Evolutionary conservation across 805 yeast genomes (phyloP), one percentile per base, ranked within the genome.

Genomic region (Scheffersomyces stipitis): DNA sequence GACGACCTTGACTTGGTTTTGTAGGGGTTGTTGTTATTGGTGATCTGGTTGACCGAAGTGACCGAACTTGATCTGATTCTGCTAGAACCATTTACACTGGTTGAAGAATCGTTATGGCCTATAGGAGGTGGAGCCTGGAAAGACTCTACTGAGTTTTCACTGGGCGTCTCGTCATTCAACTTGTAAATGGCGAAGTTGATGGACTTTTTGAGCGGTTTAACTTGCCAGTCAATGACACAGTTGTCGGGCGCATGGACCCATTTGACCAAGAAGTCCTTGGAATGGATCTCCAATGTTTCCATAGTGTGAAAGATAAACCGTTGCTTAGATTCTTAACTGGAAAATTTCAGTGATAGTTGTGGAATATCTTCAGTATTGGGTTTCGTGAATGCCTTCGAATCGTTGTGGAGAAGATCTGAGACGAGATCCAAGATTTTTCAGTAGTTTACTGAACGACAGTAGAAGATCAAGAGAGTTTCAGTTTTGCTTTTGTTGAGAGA

Each of bases 281-380:
- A 81, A 51, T 90, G 95, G 16, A 93, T 80, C 61, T 91, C 97
- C 33, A 93, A 75, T 2, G 89, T 81, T 62, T 91, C 98, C 96
- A 89, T 86, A 4, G 33, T 30, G 15, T 15, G 15, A 16, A 13
- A 27, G n/a, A n/a, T n/a, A n/a, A n/a, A n/a, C n/a, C n/a, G n/a
- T n/a, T n/a, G n/a, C n/a, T n/a, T n/a, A n/a, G n/a, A n/a, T n/a
- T n/a, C n/a, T n/a, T n/a, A n/a, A n/a, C n/a, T n/a, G n/a, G n/a
- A n/a, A n/a, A n/a, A n/a, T n/a, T n/a, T n/a, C n/a, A n/a, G n/a
- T n/a, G n/a, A n/a, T n/a, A n/a, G n/a, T n/a, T n/a, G n/a, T n/a
- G n/a, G n/a, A n/a, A n/a, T n/a, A n/a, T n/a, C n/a, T n/a, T n/a
- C n/a, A n/a, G n/a, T n/a, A n/a, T n/a, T n/a, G n/a, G n/a, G n/a